These are phyloP conservation scores for Phoma sp. DNA, from an alignment of 2,329 filamentous ascomycete species.

Conservation along the genomic window DNA sequence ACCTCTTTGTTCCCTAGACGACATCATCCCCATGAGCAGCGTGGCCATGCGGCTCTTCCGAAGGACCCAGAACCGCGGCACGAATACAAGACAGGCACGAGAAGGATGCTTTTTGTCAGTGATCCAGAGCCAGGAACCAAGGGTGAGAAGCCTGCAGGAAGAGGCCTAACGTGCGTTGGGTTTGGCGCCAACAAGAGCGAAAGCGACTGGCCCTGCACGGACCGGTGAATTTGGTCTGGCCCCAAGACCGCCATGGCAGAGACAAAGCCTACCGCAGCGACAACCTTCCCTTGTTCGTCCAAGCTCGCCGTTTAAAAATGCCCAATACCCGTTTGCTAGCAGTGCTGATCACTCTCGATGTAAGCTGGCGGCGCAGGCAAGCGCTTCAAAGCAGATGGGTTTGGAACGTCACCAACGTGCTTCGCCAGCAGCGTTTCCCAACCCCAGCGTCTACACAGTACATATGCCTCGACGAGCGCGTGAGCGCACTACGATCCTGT, in stretches of 20 bases:
- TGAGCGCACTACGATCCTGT: slow-evolving; percentile 20
- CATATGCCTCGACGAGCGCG: slow-evolving; percentile 2
- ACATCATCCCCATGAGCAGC: slow-evolving; percentile 6
- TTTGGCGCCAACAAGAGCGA: slow-evolving; percentile 43
- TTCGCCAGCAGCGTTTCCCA: slow-evolving; percentile 11
- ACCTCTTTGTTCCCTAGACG: slow-evolving; percentile 1
- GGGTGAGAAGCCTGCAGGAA: slow-evolving; percentile 33
- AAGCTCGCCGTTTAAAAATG: slow-evolving; percentile 29
- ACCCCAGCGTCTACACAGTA: slow-evolving; percentile 1
- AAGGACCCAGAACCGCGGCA: slow-evolving; percentile 41
- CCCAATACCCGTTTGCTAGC: slow-evolving; percentile 26
- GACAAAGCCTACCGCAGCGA: slow-evolving; percentile 41
- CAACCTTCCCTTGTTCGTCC: slow-evolving; percentile 24
- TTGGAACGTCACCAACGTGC: slow-evolving; percentile 1
- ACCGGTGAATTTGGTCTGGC: slow-evolving; percentile 38
- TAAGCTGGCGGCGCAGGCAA: slow-evolving; percentile 18
- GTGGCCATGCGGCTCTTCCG: slow-evolving; percentile 37
- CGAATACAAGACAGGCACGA: slow-evolving; percentile 35
- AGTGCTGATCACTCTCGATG: slow-evolving; percentile 21
- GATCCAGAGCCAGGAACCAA: slow-evolving; percentile 37
- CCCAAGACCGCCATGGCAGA: slow-evolving; percentile 33
- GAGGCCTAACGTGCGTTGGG: slow-evolving; percentile 37
- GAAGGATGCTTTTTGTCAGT: slow-evolving; percentile 33
- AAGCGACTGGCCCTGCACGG: slow-evolving; percentile 34
- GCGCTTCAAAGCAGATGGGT: slow-evolving; percentile 21